Conservation (phyloP, 768 basidiomycete genomes). For the Tricholoma matsutake region DNA sequence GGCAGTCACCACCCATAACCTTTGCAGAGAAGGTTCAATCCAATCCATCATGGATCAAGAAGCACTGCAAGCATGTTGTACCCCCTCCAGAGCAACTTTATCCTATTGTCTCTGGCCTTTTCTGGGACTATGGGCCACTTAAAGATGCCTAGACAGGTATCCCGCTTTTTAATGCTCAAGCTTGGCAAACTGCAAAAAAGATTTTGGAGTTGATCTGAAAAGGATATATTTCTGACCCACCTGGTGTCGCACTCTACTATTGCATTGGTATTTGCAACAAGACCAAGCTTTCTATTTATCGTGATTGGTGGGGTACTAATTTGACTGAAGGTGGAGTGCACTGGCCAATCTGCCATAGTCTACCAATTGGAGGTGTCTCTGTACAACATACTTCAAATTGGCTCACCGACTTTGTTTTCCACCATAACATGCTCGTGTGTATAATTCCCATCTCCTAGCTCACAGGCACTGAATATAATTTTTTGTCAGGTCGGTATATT, state of each 20-base stretch:
- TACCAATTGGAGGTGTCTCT: neutral
- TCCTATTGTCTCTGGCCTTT: conserved; percentile 16
- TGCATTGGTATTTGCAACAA: neutral
- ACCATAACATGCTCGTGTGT: neutral
- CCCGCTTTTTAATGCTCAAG: conserved; percentile 21
- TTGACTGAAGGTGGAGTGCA: neutral
- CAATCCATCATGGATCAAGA: neutral
- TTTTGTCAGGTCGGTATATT: neutral
- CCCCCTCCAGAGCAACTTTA: conserved; percentile 25
- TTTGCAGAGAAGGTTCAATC: neutral
- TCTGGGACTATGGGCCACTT: conserved; percentile 22
- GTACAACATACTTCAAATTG: neutral
- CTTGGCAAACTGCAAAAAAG: conserved; percentile 22
- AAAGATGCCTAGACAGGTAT: conserved; percentile 22
- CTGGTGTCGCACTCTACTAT: neutral
- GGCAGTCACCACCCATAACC: neutral
- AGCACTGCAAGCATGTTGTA: conserved; percentile 10
- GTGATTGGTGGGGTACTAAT: neutral
- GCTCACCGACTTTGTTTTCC: neutral
- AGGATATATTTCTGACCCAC: conserved; percentile 5
- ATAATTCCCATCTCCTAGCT: neutral
- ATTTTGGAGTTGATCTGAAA: conserved; percentile 12
- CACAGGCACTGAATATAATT: neutral
- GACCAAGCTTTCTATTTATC: neutral
- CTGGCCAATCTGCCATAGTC: neutral